Evolutionary conservation across 768 basidiomycete species (phyloP).

Genomic region (Mrakia frigida): DNA sequence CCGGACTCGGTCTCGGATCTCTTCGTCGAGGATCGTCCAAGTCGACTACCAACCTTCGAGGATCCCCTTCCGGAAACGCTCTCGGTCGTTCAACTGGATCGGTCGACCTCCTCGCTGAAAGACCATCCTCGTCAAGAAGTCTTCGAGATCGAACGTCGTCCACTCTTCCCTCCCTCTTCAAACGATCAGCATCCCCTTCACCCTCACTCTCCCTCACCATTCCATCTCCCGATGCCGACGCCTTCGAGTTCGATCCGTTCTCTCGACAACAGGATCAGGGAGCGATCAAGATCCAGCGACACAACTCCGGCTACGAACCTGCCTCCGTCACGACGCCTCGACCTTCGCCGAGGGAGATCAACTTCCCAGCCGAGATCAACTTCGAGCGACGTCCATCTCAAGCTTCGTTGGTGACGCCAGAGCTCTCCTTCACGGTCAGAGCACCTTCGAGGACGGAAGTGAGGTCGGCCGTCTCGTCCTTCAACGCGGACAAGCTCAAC

Average conservation of each 20-base stretch:
- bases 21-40: background rate
- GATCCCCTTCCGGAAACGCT: background rate
- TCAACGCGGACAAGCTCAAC: background rate
- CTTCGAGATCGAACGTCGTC: background rate
- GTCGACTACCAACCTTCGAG: background rate
- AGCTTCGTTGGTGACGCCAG: background rate
- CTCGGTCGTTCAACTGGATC: background rate
- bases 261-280: background rate
- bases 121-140: background rate
- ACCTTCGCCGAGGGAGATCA: background rate
- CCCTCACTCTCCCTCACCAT: background rate
- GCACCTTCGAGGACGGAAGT: background rate
- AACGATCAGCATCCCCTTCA: background rate
- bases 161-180: background rate
- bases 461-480: background rate
- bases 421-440: background rate
- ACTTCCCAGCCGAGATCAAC: background rate
- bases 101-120: background rate
- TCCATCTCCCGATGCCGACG: background rate
- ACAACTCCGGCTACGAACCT: conserved; percentile 1
- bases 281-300: conserved; percentile 11
- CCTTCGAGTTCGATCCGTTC: conserved; percentile 5
- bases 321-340: conserved; percentile 8
- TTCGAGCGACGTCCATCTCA: background rate
- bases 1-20: background rate